Percentiles rank a stretch among this genome's conserved stretches.
phyloP scores from a whole-genome alignment of 495 filamentous ascomycete species.

The Penicillium tannophilum region DNA sequence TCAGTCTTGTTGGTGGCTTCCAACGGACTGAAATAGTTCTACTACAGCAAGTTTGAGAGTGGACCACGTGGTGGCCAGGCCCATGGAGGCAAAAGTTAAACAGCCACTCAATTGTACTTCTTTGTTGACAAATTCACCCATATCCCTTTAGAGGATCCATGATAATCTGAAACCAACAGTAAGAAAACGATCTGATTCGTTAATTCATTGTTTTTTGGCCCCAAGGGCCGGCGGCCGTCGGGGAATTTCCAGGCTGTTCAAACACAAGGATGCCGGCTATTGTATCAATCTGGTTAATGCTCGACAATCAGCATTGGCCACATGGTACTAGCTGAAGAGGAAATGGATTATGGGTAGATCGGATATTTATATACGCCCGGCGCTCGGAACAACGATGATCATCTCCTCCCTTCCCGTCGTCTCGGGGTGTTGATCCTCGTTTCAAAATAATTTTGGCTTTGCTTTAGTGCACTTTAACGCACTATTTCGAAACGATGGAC shows the following conservation, averaged over 20 bases:
- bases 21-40: neutral
- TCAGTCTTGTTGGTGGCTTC: neutral
- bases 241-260: neutral
- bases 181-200: neutral
- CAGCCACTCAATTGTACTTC: no score
- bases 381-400: neutral
- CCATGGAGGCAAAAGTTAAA: neutral
- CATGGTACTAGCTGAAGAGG: neutral
- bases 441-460: neutral
- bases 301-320: neutral
- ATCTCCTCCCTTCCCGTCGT: neutral
- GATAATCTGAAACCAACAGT: neutral
- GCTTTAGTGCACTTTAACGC: neutral
- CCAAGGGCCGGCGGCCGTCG: neutral
- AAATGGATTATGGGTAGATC: neutral
- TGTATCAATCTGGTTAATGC: neutral
- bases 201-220: neutral
- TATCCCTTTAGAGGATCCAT: neutral
- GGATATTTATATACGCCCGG: neutral
- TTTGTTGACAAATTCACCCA: neutral
- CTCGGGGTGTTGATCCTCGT: neutral
- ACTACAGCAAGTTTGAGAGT: no score
- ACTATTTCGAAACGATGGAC: neutral
- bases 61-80: neutral
- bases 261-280: neutral